phyloP scores from a whole-genome alignment of 2,329 filamentous ascomycete species.

The Cercospora sp. region DNA sequence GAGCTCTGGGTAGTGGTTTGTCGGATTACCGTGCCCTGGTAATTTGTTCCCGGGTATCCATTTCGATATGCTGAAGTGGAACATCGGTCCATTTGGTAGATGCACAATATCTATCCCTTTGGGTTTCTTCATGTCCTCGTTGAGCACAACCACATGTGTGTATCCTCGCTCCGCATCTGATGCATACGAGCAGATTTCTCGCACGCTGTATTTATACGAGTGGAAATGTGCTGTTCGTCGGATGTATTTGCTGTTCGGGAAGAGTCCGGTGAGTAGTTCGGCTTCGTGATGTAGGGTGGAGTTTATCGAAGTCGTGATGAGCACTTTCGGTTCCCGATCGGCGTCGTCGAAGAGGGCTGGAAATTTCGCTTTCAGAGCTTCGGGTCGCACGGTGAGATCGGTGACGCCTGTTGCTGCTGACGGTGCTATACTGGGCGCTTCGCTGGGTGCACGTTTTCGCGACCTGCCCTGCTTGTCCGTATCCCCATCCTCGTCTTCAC shows the following conservation, averaged over 20 bases:
- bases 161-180: conserved; percentile 67
- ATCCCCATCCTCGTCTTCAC: conserved; percentile 51
- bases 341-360: conserved; percentile 57
- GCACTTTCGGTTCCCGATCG: conserved; percentile 70
- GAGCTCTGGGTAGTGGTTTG: conserved; percentile 85
- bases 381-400: conserved; percentile 61
- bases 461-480: conserved; percentile 28
- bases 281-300: conserved; percentile 84
- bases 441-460: conserved; percentile 37
- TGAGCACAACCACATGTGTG: conserved; percentile 79
- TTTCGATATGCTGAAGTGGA: conserved; percentile 87
- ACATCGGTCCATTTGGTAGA: conserved; percentile 80
- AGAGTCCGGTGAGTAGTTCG: conserved; percentile 72
- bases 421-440: conserved; percentile 52
- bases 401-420: conserved; percentile 61
- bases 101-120: conserved; percentile 81
- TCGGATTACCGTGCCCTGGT: conserved; percentile 86
- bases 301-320: conserved; percentile 89
- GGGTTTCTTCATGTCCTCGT: conserved; percentile 85
- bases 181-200: conserved; percentile 87
- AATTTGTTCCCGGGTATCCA: conserved; percentile 87
- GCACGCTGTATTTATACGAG: conserved; percentile 85
- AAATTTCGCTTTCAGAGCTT: conserved; percentile 62
- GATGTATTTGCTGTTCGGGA: conserved; percentile 80
- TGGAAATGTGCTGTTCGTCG: conserved; percentile 80